These are phyloP conservation scores for Stachybotrys echinatus DNA, from an alignment of 2,329 filamentous ascomycete genomes.

Conservation along the genomic window DNA sequence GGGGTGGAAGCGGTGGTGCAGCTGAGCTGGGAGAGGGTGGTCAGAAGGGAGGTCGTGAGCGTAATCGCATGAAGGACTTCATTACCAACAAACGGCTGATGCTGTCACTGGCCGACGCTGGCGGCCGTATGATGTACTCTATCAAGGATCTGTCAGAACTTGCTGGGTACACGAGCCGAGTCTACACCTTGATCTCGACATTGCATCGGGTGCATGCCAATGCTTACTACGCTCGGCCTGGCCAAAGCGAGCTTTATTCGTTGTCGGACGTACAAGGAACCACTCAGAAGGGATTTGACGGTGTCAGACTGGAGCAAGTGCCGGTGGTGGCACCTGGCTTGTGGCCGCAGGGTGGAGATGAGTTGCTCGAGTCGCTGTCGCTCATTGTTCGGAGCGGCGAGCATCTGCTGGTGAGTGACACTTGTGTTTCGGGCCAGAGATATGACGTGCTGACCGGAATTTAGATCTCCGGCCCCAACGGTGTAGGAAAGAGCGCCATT, in stretches of 20 bases:
- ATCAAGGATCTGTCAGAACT: slow-evolving; percentile 97
- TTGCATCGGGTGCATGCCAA: slow-evolving; percentile 89
- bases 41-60: slow-evolving; percentile 58
- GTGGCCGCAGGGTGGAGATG: slow-evolving; percentile 86
- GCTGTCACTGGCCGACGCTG: slow-evolving; percentile 93
- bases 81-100: slow-evolving; percentile 99
- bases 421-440: not conserved
- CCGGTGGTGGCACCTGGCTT: slow-evolving; percentile 85
- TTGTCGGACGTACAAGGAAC: slow-evolving; percentile 90
- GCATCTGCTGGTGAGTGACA: slow-evolving; percentile 64
- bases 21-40: slow-evolving; percentile 50
- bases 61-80: slow-evolving; percentile 93
- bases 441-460: slow-evolving; percentile 8
- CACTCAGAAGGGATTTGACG: slow-evolving; percentile 90
- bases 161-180: slow-evolving; percentile 90
- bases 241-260: slow-evolving; percentile 77
- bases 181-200: slow-evolving; percentile 93
- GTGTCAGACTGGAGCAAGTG: slow-evolving; percentile 87
- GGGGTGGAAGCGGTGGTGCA: slow-evolving; percentile 77
- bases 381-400: slow-evolving; percentile 88
- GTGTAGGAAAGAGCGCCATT: slow-evolving; percentile 88
- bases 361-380: slow-evolving; percentile 81
- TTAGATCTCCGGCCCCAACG: slow-evolving; percentile 86
- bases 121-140: slow-evolving; percentile 98
- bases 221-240: slow-evolving; percentile 68